Conservation (phyloP, 2,329 filamentous ascomycete genomes). For the Penicillium palitans region DNA sequence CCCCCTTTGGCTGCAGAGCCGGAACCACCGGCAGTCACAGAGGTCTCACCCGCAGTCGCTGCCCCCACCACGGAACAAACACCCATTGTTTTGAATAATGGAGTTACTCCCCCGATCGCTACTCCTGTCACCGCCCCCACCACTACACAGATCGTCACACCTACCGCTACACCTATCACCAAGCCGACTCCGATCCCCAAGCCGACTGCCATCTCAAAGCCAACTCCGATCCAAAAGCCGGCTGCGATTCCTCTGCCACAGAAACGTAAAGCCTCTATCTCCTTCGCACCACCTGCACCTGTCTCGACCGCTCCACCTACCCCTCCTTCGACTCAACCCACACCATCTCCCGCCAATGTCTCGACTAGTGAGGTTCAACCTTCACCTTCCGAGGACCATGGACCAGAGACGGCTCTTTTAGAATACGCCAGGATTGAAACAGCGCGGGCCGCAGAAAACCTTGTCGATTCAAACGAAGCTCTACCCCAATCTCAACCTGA, state of each 20-base stretch:
- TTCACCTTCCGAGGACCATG: conserved; percentile 17
- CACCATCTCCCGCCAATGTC: conserved; percentile 19
- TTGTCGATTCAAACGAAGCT: conserved; percentile 7
- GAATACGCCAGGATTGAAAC: conserved; percentile 7
- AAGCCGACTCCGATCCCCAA: not conserved
- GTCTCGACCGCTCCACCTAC: conserved; percentile 6
- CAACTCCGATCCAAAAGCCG: not conserved
- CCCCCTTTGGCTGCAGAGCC: conserved; percentile 6
- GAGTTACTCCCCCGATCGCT: conserved; percentile 27
- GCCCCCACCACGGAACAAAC: conserved; percentile 27
- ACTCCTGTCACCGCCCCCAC: conserved; percentile 7
- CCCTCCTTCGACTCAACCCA: conserved; percentile 19
- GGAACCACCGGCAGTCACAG: conserved; percentile 1
- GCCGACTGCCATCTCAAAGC: not conserved
- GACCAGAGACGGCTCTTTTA: conserved; percentile 8
- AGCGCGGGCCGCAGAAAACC: conserved; percentile 7
- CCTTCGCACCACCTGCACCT: conserved; percentile 21
- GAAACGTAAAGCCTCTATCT: conserved; percentile 30
- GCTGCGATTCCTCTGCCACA: conserved; percentile 31
- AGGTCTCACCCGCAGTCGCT: conserved; percentile 6
- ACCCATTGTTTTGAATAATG: conserved; percentile 10
- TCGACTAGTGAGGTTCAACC: conserved; percentile 16
- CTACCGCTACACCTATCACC: not conserved
- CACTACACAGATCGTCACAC: not conserved
- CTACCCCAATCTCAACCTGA: conserved; percentile 1